These are phyloP conservation scores for Xylariaceae sp. DNA, from an alignment of 2,329 filamentous ascomycete genomes.

Conservation along the genomic window DNA sequence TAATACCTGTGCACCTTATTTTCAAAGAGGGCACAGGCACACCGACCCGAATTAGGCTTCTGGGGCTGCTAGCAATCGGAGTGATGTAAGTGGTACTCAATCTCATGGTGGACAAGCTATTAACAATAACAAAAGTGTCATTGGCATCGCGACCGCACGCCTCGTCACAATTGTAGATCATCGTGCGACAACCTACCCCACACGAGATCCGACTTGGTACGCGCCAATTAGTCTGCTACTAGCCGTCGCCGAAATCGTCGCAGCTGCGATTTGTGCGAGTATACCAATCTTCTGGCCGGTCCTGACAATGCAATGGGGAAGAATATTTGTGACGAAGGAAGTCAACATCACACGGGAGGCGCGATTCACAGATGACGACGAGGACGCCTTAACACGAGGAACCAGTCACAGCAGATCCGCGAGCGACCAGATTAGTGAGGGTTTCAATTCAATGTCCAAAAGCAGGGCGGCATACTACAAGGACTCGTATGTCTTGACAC, in stretches of 20 bases:
- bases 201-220: constrained; percentile 35
- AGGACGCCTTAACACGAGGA: constrained; percentile 17
- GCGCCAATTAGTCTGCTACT: constrained; percentile 28
- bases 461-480: constrained; percentile 19
- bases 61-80: no score
- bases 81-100: no score
- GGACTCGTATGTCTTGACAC: constrained; percentile 21
- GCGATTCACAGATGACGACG: constrained; percentile 23
- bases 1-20: constrained; percentile 33
- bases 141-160: constrained; percentile 33
- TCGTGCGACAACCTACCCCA: constrained; percentile 30
- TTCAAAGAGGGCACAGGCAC: constrained; percentile 23
- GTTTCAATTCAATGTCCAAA: neutral
- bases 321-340: constrained; percentile 30
- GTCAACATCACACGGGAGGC: constrained; percentile 26
- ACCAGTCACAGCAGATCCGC: constrained; percentile 1
- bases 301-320: constrained; percentile 24
- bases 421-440: constrained; percentile 13
- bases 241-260: constrained; percentile 26
- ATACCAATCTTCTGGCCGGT: constrained; percentile 32
- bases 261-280: constrained; percentile 27
- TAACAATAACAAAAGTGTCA: constrained; percentile 5
- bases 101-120: no score
- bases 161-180: constrained; percentile 31
- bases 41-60: constrained; percentile 18